Base-by-base conservation (phyloP, 2,329 filamentous ascomycete genomes). In the Tolypocladium guangdongense region DNA sequence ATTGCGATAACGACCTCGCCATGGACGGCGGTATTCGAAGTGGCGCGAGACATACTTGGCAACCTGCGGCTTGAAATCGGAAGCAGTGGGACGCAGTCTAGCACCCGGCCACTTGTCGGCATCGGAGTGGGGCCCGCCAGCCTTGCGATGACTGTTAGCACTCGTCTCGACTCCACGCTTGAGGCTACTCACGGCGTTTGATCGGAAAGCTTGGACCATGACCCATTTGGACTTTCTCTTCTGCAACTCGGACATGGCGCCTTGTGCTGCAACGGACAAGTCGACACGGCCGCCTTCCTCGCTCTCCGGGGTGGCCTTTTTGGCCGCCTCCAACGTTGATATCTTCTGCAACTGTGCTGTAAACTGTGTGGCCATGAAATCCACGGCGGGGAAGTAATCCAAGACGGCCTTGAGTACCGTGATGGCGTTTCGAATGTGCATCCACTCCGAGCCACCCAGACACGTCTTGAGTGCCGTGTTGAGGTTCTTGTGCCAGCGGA, bases 351-450 rank as follows among this genome's bases (percentile, higher is more conserved):
- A 75, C 59, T 87, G 78, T 37, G 78, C 74, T 35, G 80, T 77
- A 56, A 86, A 83, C 59, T 81, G 78, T 39, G 75, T 77, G 36
- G 89, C 93, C 78, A 95, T 92, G 68, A 90, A 93, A 64, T 95
- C 90, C 54, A 97, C 82, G 18, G 85, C 86, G 4, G 93, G 95
- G 76, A 96, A 99, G 62, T 84, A 80, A 50, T 90, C 83, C 27
- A 89, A 80, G 49, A 96, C 78, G 12, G 82, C 80, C 66, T 93
- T 95, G 55, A 99, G 76, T 4, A 97, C 78, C 54, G 87, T 93
- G 60, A 97, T 95, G 46, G 90, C 90, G 66, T 99, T 99, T 53
- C 92, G 85, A 65, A 97, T 95, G 68, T 96, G 91, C 87, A 96
- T 96, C 81, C 93, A 99, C 69, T 97, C 92, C 35, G 82, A 84